These are phyloP conservation scores for Aspergillus quadrilineatus DNA, from an alignment of 2,329 filamentous ascomycete genomes.

Conservation along the genomic window DNA sequence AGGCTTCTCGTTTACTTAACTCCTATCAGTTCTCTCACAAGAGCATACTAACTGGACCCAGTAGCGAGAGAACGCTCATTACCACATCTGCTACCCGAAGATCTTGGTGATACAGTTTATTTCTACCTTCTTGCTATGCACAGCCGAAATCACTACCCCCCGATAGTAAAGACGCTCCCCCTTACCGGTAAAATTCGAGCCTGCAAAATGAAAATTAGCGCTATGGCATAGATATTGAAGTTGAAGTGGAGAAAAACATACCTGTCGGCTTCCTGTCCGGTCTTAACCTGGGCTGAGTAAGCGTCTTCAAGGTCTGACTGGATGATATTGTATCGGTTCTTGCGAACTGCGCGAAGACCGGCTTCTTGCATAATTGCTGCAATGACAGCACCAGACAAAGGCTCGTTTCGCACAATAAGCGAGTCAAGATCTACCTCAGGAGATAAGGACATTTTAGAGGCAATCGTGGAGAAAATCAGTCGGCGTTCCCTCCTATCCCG, in stretches of 20 bases:
- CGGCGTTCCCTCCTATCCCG: conserved; percentile 91
- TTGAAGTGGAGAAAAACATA: conserved; percentile 27
- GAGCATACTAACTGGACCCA: too few relatives aligned
- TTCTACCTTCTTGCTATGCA: conserved; percentile 24
- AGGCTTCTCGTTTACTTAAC: too few relatives aligned
- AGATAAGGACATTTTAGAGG: conserved; percentile 92
- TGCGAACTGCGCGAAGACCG: conserved; percentile 86
- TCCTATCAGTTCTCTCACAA: too few relatives aligned
- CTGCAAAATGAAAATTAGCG: conserved; percentile 51
- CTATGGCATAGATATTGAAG: too few relatives aligned
- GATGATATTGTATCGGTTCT: conserved; percentile 99
- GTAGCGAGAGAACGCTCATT: conserved; percentile 14
- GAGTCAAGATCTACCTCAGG: conserved; percentile 96
- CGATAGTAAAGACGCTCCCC: conserved; percentile 7
- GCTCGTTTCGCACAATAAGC: conserved; percentile 94
- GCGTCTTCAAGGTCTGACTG: conserved; percentile 95
- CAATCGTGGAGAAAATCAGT: conserved; percentile 97
- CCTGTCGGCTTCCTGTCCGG: conserved; percentile 65
- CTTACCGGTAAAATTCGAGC: conserved; percentile 84
- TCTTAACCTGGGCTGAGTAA: conserved; percentile 96
- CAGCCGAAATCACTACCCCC: conserved; percentile 16
- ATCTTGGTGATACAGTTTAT: conserved; percentile 33
- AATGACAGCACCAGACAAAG: conserved; percentile 90
- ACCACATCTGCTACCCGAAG: conserved; percentile 19
- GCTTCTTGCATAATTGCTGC: conserved; percentile 99